These are phyloP conservation scores for Beta macrorhiza DNA, from an alignment of 179 eudicot genomes.

Conservation along the genomic window DNA sequence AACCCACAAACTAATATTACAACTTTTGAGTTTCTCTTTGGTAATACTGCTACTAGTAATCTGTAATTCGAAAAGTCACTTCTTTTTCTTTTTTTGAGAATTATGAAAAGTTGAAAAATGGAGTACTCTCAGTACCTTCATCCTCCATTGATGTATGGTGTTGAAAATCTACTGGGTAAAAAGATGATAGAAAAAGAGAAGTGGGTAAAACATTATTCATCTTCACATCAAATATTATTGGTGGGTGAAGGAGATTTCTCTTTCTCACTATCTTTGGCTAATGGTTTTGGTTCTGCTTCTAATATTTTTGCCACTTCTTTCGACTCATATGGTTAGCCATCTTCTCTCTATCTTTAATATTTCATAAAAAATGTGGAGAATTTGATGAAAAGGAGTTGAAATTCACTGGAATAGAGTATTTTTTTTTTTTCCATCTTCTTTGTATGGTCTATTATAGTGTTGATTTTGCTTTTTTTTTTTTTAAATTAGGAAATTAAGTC, in stretches of 20 bases:
- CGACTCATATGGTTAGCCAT: slow-evolving; percentile 7
- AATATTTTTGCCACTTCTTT: slow-evolving; percentile 24
- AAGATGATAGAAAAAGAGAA: slow-evolving; percentile 11
- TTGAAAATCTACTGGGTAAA: background rate
- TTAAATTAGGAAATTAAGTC: too few species aligned
- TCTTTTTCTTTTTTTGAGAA: background rate
- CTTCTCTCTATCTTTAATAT: background rate
- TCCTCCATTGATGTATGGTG: background rate
- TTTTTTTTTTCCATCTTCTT: background rate
- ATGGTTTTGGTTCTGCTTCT: slow-evolving; percentile 21
- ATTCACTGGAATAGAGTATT: background rate
- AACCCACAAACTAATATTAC: too few species aligned
- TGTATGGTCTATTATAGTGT: background rate
- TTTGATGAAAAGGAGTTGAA: background rate
- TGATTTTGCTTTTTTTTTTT: background rate
- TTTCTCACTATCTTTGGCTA: slow-evolving; percentile 22
- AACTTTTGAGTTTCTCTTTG: too few species aligned
- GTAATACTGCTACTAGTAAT: too few species aligned
- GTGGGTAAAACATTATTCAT: slow-evolving; percentile 28
- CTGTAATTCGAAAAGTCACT: background rate
- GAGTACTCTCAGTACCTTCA: slow-evolving; percentile 2
- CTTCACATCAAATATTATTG: slow-evolving; percentile 17
- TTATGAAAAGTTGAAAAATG: background rate
- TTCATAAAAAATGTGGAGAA: background rate
- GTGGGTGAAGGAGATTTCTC: slow-evolving; percentile 32